Evolutionary conservation across 305 asterid genomes (phyloP).

Genomic region (Solanum hybrid): DNA sequence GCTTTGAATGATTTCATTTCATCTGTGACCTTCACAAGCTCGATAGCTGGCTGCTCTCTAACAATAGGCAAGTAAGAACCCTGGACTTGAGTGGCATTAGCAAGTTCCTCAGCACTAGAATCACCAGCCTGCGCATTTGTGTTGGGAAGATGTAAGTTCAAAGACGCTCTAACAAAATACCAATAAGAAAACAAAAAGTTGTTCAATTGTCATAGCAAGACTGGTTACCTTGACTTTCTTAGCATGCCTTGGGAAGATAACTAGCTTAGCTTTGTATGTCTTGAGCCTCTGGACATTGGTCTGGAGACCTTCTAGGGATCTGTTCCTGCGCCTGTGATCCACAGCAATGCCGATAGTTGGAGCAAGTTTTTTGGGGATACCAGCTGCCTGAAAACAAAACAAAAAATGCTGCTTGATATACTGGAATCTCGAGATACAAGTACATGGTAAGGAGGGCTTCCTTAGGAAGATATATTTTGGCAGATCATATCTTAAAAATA

Average conservation of each 20-base stretch:
- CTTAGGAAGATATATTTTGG: background rate
- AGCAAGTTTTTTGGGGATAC: conserved; percentile 27
- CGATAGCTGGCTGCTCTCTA: conserved; percentile 36
- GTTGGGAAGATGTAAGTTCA: background rate
- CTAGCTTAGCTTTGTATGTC: conserved; percentile 29
- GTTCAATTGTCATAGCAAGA: too few relatives aligned
- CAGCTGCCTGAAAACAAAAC: conserved; percentile 22
- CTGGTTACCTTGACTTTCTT: conserved; percentile 23
- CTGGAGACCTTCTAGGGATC: conserved; percentile 27
- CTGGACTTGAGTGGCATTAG: conserved; percentile 70
- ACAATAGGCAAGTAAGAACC: conserved; percentile 65
- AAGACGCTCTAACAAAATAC: too few relatives aligned
- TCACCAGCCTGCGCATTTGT: conserved; percentile 41
- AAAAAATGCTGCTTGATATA: background rate
- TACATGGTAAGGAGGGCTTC: background rate
- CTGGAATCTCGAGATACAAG: background rate
- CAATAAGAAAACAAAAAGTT: too few relatives aligned
- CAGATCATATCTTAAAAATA: background rate
- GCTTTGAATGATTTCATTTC: conserved; percentile 61
- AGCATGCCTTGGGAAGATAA: conserved; percentile 23
- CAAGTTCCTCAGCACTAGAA: conserved; percentile 76
- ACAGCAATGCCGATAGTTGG: conserved; percentile 28
- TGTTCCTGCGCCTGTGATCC: conserved; percentile 31
- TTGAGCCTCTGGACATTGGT: conserved; percentile 29
- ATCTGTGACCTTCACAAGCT: conserved; percentile 62